Evolutionary conservation across 73 alveolate species (phyloP), one percentile per base, ranked within the genome.

Genomic region (Paramecium pentaurelia): DNA sequence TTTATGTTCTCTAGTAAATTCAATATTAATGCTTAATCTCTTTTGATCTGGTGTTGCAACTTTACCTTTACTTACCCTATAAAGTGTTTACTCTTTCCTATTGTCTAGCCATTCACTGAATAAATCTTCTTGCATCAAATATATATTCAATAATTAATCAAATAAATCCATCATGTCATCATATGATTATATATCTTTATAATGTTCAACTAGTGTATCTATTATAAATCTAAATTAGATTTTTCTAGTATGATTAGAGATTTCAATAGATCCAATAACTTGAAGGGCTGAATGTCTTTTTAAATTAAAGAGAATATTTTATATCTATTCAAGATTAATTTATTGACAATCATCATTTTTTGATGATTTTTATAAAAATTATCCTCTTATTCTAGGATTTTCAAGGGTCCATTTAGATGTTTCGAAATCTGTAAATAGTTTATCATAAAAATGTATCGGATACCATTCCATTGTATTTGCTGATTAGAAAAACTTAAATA

Each of bases 121-220:
- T 6, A 80, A 27, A 44, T 47, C 91, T 27, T 80, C 75, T 80
- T 80, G 30, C 28, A 25, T 9, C 30, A 80, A n/a, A 47, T 80
- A 80, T 25, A 80, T 25, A 27, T 28, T 80, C 7, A 80, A 42
- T 44, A 80, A 27, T n/a, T 80, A 45, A 49, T 80, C 75, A 49
- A 80, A 80, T 11, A 80, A 47, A 80, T 80, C 75, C 71, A 80
- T 80, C 58, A 80, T 18, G 16, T 80, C 73, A 25, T 80, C 71
- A 27, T 45, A 80, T 6, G 47, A 3, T 18, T 47, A 22, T 18
- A 80, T 45, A 10, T 80, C 91, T 8, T 80, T 47, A 45, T 45
- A 49, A 49, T 49, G 12, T 8, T 40, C 71, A 14, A 36, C 37
- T 5, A 80, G 11, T 9, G 47, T 45, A 18, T 80, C 91, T 45